phyloP scores from a whole-genome alignment of 139 green algal species.

The Closterium sp. region DNA sequence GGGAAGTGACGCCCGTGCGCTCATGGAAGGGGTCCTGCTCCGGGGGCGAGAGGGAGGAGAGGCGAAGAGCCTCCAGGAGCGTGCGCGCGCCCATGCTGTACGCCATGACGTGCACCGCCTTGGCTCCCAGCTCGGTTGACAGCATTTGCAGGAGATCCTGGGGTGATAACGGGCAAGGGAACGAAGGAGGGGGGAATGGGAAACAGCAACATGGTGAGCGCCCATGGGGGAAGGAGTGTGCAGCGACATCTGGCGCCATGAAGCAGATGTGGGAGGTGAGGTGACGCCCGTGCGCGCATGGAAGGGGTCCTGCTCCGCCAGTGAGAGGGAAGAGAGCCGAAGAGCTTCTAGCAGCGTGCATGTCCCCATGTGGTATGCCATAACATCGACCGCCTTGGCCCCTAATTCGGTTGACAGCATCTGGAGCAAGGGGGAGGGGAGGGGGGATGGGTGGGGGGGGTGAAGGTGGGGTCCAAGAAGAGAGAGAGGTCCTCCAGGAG shows the following conservation, averaged over 20 bases:
- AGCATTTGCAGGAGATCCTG: conserved; percentile 12
- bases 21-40: background rate
- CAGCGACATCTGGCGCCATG: conserved; percentile 24
- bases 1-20: conserved; percentile 3
- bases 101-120: background rate
- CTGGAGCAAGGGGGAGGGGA: background rate
- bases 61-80: conserved; percentile 8
- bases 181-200: no score
- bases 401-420: conserved; percentile 16
- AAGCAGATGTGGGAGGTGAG: conserved; percentile 39
- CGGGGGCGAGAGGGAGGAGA: background rate
- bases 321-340: background rate
- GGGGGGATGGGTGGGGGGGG: background rate
- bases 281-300: background rate
- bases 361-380: conserved; percentile 5
- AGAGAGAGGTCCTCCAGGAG: no score
- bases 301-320: background rate
- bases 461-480: no score
- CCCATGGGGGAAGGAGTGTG: background rate
- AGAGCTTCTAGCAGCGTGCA: background rate
- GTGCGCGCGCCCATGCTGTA: conserved; percentile 15
- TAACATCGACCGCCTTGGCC: background rate
- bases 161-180: no score
- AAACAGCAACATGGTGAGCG: no score
- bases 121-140: background rate